Conservation (phyloP, 495 filamentous ascomycete species). For the Clohesyomyces aquaticus region DNA sequence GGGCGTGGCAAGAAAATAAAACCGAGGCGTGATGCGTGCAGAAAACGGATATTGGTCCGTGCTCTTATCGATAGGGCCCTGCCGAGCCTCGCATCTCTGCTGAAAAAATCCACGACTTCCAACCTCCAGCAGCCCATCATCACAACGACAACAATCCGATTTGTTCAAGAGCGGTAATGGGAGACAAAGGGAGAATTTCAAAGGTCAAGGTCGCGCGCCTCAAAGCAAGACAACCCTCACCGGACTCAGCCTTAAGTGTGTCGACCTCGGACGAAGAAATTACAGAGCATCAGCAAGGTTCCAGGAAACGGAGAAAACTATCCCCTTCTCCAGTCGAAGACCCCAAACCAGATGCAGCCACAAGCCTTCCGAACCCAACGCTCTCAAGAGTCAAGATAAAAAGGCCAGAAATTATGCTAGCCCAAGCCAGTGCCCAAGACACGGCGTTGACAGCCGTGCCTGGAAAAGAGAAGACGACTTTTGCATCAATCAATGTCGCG, state of each 20-base stretch:
- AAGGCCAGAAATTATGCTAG: constrained; percentile 5
- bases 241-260: neutral
- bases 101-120: constrained; percentile 10
- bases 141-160: neutral
- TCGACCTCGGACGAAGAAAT: constrained; percentile 6
- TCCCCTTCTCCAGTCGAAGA: constrained; percentile 14
- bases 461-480: constrained; percentile 60
- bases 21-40: no score
- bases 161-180: neutral
- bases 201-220: neutral
- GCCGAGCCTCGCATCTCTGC: no score
- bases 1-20: no score
- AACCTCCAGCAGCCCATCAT: neutral
- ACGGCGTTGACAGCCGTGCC: neutral
- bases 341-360: neutral
- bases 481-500: constrained; percentile 71
- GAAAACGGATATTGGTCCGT: neutral
- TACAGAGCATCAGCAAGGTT: constrained; percentile 23
- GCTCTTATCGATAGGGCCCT: constrained; percentile 26
- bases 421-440: neutral
- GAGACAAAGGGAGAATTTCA: neutral
- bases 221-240: neutral
- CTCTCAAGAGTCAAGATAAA: constrained; percentile 36
- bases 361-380: neutral
- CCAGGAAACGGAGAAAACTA: constrained; percentile 35